Evolutionary conservation across 176 grass and related monocot genomes (phyloP), one percentile per base, ranked within the genome.

Genomic region (Dactylis glomerata): DNA sequence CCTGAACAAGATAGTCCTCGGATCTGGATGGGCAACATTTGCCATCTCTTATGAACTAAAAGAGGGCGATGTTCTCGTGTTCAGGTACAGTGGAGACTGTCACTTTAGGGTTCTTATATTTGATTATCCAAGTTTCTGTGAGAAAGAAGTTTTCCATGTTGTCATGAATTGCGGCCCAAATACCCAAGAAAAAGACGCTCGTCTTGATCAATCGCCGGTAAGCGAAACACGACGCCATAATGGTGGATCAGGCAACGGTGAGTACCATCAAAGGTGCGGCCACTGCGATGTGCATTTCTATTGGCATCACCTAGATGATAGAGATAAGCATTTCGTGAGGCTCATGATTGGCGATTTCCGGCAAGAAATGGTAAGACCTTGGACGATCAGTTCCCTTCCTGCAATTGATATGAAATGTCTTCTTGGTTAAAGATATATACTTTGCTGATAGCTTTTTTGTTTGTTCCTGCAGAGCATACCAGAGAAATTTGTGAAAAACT

Each of bases 31-130:
- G 88, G 75, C 28, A 37, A 15, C 41, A 6, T 95, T 92, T 84
- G 68, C 38, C 1, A n/a, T 14, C 30, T 62, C 34, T 68, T 70
- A 95, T 20, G 10, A 75, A 17, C 58, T 90, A 49, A 52, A 65
- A 58, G 8, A 38, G 10, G 74, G 33, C 20, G 76, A 86, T 6
- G 2, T 90, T 33, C 55, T 95, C 36, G 17, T 88, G 54, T 94
- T 94, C 66, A 85, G 68, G 68, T 82, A 78, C 14, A 44, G 28
- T 19, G 83, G 66, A 36, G 17, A 88, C 16, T 92, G 83, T 22
- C 75, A 79, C 81, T 95, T 88, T 65, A 84, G 84, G 45, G 80
- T 90, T 46, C 44, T 68, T 52, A 91, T 92, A 50, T 92, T 92
- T 7, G 80, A 87, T 73, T 73, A 30, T 67, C 3, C 3, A 10